phyloP scores from a whole-genome alignment of 352 stramenopile species.

The Globisporangium mamillatum region DNA sequence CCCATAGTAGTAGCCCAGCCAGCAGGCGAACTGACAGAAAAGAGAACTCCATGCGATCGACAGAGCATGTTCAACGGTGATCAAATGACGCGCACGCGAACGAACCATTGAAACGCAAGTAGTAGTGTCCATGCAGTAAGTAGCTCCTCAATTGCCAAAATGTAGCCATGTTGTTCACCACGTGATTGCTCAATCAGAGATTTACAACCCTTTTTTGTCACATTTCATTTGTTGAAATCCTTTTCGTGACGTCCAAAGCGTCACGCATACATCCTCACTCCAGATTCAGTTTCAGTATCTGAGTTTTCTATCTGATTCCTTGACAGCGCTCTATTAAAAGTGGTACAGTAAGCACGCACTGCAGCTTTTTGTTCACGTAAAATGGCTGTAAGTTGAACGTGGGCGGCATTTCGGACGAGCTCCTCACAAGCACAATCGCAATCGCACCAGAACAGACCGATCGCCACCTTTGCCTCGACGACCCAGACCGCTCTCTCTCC shows the following conservation, averaged over 20 bases:
- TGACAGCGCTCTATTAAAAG: conserved; percentile 20
- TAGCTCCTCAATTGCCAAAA: background rate
- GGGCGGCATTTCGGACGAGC: conserved; percentile 1
- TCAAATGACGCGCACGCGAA: background rate
- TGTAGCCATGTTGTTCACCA: conserved; percentile 3
- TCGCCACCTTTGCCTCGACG: background rate
- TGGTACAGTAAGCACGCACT: conserved; percentile 14
- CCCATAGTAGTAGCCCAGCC: too few species aligned
- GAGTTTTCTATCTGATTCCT: background rate
- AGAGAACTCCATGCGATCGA: background rate
- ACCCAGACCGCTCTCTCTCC: background rate
- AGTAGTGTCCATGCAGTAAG: background rate
- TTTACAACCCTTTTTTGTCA: background rate
- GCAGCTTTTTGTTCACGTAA: conserved; percentile 36
- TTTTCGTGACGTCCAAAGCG: conserved; percentile 3
- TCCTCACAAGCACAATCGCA: background rate
- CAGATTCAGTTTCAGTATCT: background rate
- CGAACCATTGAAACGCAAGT: background rate
- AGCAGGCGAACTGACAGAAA: background rate
- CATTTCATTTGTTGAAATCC: background rate
- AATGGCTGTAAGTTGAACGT: conserved; percentile 17
- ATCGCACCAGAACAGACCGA: background rate
- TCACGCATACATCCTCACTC: background rate
- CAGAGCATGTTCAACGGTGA: background rate
- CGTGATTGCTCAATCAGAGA: background rate